Evolutionary conservation across 805 yeast genomes (phyloP).

Genomic region (Hanseniaspora lachancei): DNA sequence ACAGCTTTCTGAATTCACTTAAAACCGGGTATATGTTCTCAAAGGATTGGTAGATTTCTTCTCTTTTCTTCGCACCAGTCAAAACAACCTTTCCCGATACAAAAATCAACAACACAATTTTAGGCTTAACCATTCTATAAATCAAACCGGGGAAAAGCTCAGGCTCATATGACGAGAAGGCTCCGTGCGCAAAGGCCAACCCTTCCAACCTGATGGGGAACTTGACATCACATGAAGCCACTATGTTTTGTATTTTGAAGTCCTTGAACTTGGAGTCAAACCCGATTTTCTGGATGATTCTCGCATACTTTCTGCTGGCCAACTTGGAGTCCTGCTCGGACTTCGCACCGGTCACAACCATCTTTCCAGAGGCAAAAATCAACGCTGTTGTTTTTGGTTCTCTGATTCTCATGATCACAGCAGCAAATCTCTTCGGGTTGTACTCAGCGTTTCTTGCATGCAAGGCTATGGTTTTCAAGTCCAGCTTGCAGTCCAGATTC

Average conservation of each 20-base stretch:
- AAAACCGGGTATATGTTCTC: constrained; percentile 97
- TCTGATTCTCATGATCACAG: constrained; percentile 97
- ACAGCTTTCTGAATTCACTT: constrained; percentile 84
- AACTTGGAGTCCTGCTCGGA: constrained; percentile 97
- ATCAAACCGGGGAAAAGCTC: constrained; percentile 95
- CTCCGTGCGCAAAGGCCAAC: constrained; percentile 93
- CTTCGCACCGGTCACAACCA: constrained; percentile 99
- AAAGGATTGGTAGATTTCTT: constrained; percentile 94
- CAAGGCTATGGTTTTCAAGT: constrained; percentile 89
- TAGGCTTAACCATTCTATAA: constrained; percentile 98
- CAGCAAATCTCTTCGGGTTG: constrained; percentile 97
- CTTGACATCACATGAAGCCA: constrained; percentile 96
- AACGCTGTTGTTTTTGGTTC: constrained; percentile 97
- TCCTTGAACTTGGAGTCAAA: constrained; percentile 96
- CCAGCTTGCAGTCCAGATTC: constrained; percentile 87
- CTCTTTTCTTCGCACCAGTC: constrained; percentile 98
- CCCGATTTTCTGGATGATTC: constrained; percentile 94
- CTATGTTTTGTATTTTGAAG: constrained; percentile 94
- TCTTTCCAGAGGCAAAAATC: constrained; percentile 95
- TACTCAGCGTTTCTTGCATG: constrained; percentile 99
- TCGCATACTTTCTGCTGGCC: constrained; percentile 93
- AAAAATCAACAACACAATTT: constrained; percentile 86
- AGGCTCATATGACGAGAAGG: constrained; percentile 96
- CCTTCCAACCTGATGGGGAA: constrained; percentile 97
- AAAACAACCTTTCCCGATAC: constrained; percentile 95